phyloP scores from a whole-genome alignment of 345 rosid species.

The Punica granatum region DNA sequence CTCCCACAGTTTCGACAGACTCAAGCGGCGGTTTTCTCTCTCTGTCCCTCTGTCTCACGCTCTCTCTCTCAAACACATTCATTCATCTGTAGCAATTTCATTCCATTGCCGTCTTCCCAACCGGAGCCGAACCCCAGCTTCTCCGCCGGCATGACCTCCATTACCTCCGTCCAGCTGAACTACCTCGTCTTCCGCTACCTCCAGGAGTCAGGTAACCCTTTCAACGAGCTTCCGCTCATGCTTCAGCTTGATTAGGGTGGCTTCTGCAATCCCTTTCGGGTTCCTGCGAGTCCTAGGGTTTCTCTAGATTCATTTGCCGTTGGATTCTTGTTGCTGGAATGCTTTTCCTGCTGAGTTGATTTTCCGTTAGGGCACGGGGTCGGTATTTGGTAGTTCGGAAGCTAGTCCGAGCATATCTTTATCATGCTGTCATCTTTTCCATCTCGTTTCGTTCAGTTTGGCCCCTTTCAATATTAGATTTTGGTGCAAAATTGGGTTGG shows the following conservation, averaged over 20 bases:
- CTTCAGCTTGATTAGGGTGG: neutral
- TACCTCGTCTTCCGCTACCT: constrained; percentile 89
- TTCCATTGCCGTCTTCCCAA: neutral
- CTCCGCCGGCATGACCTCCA: constrained; percentile 41
- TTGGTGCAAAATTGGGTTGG: neutral
- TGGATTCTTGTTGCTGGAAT: neutral
- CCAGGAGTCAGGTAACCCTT: constrained; percentile 71
- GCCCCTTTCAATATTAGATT: neutral
- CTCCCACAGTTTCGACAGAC: neutral
- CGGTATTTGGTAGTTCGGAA: neutral
- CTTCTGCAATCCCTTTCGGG: neutral
- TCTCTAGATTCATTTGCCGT: neutral
- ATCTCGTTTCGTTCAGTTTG: neutral
- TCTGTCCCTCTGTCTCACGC: neutral
- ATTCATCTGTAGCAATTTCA: neutral
- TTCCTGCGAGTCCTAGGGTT: constrained; percentile 7
- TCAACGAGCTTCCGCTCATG: neutral
- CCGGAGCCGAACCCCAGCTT: neutral
- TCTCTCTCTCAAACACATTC: neutral
- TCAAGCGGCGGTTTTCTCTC: neutral
- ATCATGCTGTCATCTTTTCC: neutral
- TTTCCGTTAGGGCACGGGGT: neutral
- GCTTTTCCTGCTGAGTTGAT: neutral
- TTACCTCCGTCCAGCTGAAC: constrained; percentile 80
- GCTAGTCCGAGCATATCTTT: constrained; percentile 1